Percentiles rank a stretch among this genome's conserved stretches.
phyloP scores from a whole-genome alignment of 768 basidiomycete species.

The Butyriboletus loyo region DNA sequence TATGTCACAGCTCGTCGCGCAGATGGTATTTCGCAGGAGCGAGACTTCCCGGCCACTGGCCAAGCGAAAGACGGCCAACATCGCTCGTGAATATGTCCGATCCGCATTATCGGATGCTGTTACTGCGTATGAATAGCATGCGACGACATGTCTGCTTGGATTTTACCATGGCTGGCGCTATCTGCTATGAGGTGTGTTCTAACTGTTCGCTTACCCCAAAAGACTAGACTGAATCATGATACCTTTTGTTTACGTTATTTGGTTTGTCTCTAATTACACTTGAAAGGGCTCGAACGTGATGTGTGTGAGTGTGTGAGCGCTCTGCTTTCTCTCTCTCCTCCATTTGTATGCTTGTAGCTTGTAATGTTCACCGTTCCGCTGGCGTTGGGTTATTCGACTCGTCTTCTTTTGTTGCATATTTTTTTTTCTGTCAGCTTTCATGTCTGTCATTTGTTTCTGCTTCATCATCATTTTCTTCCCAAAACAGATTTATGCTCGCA shows the following conservation, averaged over 20 bases:
- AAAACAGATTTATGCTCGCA: slow-evolving; percentile 15
- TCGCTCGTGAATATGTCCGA: slow-evolving; percentile 19
- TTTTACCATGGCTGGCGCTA: slow-evolving; percentile 6
- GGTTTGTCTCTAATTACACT: slow-evolving; percentile 1
- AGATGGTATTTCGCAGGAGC: slow-evolving; percentile 45
- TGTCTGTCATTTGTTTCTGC: background rate
- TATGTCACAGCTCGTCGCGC: slow-evolving; percentile 43
- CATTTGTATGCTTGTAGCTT: slow-evolving; percentile 30
- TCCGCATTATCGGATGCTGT: slow-evolving; percentile 31
- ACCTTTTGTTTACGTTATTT: slow-evolving; percentile 11
- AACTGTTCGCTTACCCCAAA: background rate
- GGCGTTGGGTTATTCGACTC: slow-evolving; percentile 1
- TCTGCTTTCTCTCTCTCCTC: slow-evolving; percentile 20
- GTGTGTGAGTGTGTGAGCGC: slow-evolving; percentile 20
- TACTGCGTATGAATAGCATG: slow-evolving; percentile 11
- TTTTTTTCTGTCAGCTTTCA: background rate
- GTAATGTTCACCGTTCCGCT: slow-evolving; percentile 12
- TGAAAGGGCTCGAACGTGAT: slow-evolving; percentile 15
- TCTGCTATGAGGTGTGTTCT: slow-evolving; percentile 28
- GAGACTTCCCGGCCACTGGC: slow-evolving; percentile 38
- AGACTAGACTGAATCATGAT: slow-evolving; percentile 23
- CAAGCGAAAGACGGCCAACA: slow-evolving; percentile 29
- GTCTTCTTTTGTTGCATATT: slow-evolving; percentile 7
- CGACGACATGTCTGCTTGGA: slow-evolving; percentile 1
- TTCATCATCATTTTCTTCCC: slow-evolving; percentile 5